phyloP scores from a whole-genome alignment of 805 yeast genomes.

The Cyberlindnera bimundalis region DNA sequence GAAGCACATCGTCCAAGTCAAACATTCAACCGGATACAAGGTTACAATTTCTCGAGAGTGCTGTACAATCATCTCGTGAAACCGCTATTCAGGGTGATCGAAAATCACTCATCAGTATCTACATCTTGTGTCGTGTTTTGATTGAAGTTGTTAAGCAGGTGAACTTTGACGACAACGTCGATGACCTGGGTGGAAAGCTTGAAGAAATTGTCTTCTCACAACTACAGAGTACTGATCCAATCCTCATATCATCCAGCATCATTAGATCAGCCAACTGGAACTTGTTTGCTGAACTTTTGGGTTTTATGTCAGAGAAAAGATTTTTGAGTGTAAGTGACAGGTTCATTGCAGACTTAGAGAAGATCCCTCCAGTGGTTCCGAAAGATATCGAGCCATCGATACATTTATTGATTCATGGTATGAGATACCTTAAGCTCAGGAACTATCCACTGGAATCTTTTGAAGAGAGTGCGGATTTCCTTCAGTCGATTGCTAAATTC shows the following conservation, averaged over 20 bases:
- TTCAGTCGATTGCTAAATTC: constrained; percentile 82
- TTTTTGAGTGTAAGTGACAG: constrained; percentile 88
- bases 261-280: constrained; percentile 94
- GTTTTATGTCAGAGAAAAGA: constrained; percentile 83
- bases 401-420: constrained; percentile 80
- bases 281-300: constrained; percentile 81
- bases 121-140: constrained; percentile 83
- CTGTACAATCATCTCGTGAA: constrained; percentile 46
- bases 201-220: constrained; percentile 95
- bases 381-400: constrained; percentile 57
- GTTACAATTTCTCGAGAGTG: constrained; percentile 42
- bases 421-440: constrained; percentile 76
- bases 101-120: constrained; percentile 82
- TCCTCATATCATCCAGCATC: constrained; percentile 56
- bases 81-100: constrained; percentile 82
- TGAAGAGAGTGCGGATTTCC: constrained; percentile 91
- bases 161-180: constrained; percentile 68
- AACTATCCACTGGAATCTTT: constrained; percentile 85
- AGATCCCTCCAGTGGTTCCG: constrained; percentile 54
- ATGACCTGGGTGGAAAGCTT: constrained; percentile 73
- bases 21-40: constrained; percentile 44
- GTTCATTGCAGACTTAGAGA: constrained; percentile 89
- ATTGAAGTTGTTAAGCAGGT: constrained; percentile 91
- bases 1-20: constrained; percentile 49
- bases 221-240: constrained; percentile 82